phyloP scores from a whole-genome alignment of 2,329 filamentous ascomycete genomes.

The Nigrospora sphaerica region DNA sequence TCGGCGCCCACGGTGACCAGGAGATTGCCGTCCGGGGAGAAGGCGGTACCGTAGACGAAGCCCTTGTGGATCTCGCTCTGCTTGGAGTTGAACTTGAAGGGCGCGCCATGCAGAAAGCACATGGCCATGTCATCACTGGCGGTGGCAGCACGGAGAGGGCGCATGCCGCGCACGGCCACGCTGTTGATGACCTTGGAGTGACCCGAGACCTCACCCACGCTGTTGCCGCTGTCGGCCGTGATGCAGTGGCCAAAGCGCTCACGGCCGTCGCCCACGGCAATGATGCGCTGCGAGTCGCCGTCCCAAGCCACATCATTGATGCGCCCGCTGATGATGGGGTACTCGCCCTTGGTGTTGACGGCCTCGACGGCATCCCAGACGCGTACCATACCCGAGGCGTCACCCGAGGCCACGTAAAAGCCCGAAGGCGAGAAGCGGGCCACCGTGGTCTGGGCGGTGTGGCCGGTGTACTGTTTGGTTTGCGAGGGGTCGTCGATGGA shows the following conservation, averaged over 20 bases:
- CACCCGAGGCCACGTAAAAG: constrained; percentile 91
- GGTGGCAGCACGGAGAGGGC: constrained; percentile 86
- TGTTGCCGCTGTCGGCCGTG: constrained; percentile 92
- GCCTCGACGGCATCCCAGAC: constrained; percentile 92
- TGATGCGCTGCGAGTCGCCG: constrained; percentile 91
- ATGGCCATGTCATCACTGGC: constrained; percentile 84
- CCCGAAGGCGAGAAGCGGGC: constrained; percentile 91
- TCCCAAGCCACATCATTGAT: constrained; percentile 98
- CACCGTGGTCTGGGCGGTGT: constrained; percentile 83
- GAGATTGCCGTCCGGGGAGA: constrained; percentile 77
- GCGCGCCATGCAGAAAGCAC: constrained; percentile 88
- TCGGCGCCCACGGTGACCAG: constrained; percentile 92
- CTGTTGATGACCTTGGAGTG: constrained; percentile 88
- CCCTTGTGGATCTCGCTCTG: constrained; percentile 73
- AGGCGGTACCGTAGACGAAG: constrained; percentile 81
- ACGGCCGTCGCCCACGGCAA: constrained; percentile 91
- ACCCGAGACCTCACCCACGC: constrained; percentile 86
- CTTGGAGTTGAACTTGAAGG: constrained; percentile 94
- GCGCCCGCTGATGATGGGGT: constrained; percentile 85
- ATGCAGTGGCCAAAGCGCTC: constrained; percentile 92
- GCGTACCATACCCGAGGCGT: constrained; percentile 74
- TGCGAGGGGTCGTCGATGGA: constrained; percentile 84
- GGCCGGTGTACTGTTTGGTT: constrained; percentile 85
- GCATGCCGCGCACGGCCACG: constrained; percentile 81
- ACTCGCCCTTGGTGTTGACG: constrained; percentile 83